Base-by-base conservation (phyloP, 23 red algal genomes). In the Gracilaria gracilis region DNA sequence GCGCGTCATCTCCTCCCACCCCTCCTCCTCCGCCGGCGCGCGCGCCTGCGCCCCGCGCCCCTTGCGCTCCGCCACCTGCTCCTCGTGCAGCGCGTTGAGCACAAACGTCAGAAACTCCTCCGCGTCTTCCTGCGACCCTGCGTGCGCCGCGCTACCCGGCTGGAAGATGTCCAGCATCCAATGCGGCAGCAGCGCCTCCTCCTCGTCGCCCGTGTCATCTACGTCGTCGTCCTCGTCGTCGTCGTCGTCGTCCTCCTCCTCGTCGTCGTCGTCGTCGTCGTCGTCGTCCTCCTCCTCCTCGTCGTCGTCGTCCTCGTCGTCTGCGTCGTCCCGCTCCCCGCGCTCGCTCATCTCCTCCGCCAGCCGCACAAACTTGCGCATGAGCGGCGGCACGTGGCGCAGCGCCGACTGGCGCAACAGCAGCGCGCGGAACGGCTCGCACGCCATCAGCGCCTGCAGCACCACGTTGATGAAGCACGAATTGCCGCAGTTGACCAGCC, bases 71-170 rank as follows among this genome's bases (percentile, higher is more conserved):
- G 47, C 47, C 25, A 95, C 74, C 38, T 90, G 34, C 79, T 98
- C 96, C 59, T 95, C 93, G 74, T 98, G 96, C 44, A 98, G 61
- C 51, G 66, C 83, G 74, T 98, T 89, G 24, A 98, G 86, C 53
- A 96, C 67, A 46, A 83, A 87, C 39, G 82, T 96, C 17, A 98
- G 74, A 71, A 98, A 93, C 88, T 98, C 96, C 47, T 95, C 89
- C 27, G 96, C 93, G 58, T 98, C 96, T 80, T 98, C 93, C 67
- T 98, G 96, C 58, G 80, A 78, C 29, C 94, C 50, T 21, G 29
- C 67, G 20, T 53, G 29, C 51, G 54, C 42, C 51, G 54, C 42
- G 42, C 42, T 67, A 11, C 48, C 38, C 86, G 75, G 55, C 19
- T 72, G 76, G 17, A 93, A 67, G 28, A 85, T 79, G 57, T 93